Base-by-base conservation (phyloP, 1,139 yeast genomes). In the Saccharomyces uvarum region DNA sequence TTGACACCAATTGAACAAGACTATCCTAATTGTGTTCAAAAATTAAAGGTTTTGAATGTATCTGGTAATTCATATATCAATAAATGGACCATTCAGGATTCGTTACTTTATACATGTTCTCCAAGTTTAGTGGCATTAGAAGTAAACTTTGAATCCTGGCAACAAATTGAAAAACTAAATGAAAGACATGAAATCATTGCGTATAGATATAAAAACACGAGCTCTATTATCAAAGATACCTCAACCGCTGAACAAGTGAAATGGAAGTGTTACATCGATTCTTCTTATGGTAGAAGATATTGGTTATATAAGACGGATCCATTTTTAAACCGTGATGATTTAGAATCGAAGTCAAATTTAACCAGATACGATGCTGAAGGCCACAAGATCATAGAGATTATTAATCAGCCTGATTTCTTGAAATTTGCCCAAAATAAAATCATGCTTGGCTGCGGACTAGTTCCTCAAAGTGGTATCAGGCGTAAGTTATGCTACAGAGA, bases 271-370 rank as follows among this genome's bases (percentile, higher is more conserved):
- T 72, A 69, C 56, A 57, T 68, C 28, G 76, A 72, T 56, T 69
- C 74, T 1, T 69, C 74, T 11, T 68, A 68, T 53, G 95, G 96
- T 4, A 77, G 96, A 59, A 76, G 97, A 58, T 83, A 88, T n/a
- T 89, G 96, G 96, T 69, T 88, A 21, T 86, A 82, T 67, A 81
- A 79, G 64, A 72, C 82, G 26, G 77, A 74, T 49, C 66, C 65
- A 1, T 63, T 61, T 44, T 61, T 69, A 48, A 71, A 75, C 53
- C 65, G 67, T 11, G 75, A 65, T 41, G 71, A 72, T 58, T 57
- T 68, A 2, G 64, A 68, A 58, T 54, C 61, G 1, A 57, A 60
- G 41, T 57, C 69, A 19, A 69, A 66, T 14, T 51, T 71, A 54
- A 77, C 81, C 1, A 76, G 74, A 59, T 86, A 83, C 64, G 90